Conservation (phyloP, 129 eudicot genomes). For the Silybum marianum region DNA sequence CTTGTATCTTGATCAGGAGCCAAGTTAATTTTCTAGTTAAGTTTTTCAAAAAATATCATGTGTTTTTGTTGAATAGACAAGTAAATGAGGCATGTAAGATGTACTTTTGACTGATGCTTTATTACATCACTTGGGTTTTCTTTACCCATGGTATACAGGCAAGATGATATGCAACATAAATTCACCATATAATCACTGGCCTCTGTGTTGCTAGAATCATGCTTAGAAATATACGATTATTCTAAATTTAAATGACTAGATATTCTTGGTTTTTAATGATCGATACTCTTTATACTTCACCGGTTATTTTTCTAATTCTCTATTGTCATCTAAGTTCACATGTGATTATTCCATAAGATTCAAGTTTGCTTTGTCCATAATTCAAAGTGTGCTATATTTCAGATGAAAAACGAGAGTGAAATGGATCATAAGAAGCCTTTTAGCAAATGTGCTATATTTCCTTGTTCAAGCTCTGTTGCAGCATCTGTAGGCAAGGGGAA, state of each 20-base stretch:
- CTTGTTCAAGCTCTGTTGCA: conserved; percentile 14
- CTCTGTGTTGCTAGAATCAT: background rate
- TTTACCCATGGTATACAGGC: too few species aligned
- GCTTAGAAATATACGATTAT: background rate
- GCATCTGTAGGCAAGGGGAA: background rate
- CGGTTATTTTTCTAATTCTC: background rate
- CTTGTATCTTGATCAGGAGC: background rate
- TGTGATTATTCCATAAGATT: background rate
- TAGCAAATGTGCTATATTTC: too few species aligned
- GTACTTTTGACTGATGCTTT: too few species aligned
- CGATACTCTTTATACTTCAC: too few species aligned
- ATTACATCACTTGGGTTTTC: too few species aligned
- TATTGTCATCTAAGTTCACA: background rate
- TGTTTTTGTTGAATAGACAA: too few species aligned
- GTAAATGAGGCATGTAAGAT: too few species aligned
- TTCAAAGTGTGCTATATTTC: background rate
- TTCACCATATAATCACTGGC: background rate
- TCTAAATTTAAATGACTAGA: background rate
- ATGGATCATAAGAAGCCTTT: conserved; percentile 22
- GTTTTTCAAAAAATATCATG: too few species aligned
- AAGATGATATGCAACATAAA: background rate
- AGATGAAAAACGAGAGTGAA: conserved; percentile 27
- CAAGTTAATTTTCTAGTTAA: too few species aligned
- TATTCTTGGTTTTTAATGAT: background rate
- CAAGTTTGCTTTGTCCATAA: background rate